phyloP scores from a whole-genome alignment of 2,329 filamentous ascomycete species.

The Onygena corvina region DNA sequence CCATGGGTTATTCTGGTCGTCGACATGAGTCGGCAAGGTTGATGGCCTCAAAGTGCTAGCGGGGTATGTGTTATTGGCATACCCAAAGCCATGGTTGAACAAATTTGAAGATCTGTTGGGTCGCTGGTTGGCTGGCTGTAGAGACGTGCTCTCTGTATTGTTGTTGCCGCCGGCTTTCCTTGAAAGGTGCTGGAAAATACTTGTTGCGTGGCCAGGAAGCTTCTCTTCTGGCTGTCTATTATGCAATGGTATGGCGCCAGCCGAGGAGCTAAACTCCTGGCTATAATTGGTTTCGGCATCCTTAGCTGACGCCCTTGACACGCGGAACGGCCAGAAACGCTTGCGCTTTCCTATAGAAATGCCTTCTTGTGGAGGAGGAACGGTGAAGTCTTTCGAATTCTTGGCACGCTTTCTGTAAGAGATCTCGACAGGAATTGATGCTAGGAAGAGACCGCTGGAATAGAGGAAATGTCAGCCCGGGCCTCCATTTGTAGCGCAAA shows the following conservation, averaged over 20 bases:
- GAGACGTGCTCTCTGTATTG: neutral
- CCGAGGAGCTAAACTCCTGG: neutral
- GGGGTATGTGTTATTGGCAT: too few species aligned
- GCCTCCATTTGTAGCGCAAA: neutral
- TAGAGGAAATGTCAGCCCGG: neutral
- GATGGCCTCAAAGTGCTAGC: too few species aligned
- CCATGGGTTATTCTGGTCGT: too few species aligned
- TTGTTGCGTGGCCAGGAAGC: constrained; percentile 11
- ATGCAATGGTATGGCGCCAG: constrained; percentile 11
- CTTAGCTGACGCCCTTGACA: neutral
- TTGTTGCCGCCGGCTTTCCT: neutral
- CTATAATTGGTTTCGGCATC: constrained; percentile 7
- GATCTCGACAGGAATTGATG: constrained; percentile 10
- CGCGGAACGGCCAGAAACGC: neutral
- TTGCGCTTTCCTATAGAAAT: neutral
- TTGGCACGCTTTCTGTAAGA: constrained; percentile 1
- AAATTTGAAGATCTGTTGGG: too few species aligned
- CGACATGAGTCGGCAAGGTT: too few species aligned
- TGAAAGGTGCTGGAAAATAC: constrained; percentile 4
- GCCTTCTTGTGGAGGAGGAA: neutral
- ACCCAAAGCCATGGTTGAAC: too few species aligned
- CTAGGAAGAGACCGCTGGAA: constrained; percentile 9
- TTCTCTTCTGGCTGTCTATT: constrained; percentile 9
- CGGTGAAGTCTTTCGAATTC: constrained; percentile 3
- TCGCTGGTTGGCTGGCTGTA: neutral